A percentile compares a stretch with the other conserved stretches of the same genome.
phyloP scores from a whole-genome alignment of 306 rosid species.

The Adenanthera pavonina region DNA sequence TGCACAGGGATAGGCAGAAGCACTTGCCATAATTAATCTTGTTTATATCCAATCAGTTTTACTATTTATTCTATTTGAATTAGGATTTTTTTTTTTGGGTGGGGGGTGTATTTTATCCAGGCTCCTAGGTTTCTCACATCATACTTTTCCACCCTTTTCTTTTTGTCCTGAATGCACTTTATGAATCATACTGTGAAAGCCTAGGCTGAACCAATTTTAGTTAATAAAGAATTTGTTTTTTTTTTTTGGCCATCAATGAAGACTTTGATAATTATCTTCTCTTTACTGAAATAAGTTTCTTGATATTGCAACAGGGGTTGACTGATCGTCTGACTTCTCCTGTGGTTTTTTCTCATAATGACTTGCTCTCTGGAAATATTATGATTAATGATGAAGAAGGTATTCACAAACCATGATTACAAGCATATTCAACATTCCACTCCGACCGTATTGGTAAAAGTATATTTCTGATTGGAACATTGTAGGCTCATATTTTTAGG shows the following conservation, averaged over 20 bases:
- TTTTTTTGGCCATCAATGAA: no score
- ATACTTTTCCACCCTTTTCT: not conserved
- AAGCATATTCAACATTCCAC: no score
- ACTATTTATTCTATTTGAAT: no score
- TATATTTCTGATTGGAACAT: no score
- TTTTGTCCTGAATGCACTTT: not conserved
- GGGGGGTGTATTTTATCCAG: not conserved
- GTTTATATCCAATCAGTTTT: conserved; percentile 24
- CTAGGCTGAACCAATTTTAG: conserved; percentile 5
- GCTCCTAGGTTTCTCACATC: not conserved
- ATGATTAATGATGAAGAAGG: no score
- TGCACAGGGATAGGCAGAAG: not conserved
- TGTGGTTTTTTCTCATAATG: no score
- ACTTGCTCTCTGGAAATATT: no score
- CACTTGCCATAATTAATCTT: conserved; percentile 21
- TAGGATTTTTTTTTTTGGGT: not conserved
- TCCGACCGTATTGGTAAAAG: no score
- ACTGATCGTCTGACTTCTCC: conserved; percentile 60
- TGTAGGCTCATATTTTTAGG: no score
- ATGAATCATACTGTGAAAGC: conserved; percentile 24
- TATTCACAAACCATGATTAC: no score
- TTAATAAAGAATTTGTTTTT: conserved; percentile 31
- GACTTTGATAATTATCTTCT: conserved; percentile 22
- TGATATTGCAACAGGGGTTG: conserved; percentile 75
- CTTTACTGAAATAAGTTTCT: conserved; percentile 34